Evolutionary conservation across 352 stramenopile species (phyloP).

Genomic region (Elongisporangium anandrum): DNA sequence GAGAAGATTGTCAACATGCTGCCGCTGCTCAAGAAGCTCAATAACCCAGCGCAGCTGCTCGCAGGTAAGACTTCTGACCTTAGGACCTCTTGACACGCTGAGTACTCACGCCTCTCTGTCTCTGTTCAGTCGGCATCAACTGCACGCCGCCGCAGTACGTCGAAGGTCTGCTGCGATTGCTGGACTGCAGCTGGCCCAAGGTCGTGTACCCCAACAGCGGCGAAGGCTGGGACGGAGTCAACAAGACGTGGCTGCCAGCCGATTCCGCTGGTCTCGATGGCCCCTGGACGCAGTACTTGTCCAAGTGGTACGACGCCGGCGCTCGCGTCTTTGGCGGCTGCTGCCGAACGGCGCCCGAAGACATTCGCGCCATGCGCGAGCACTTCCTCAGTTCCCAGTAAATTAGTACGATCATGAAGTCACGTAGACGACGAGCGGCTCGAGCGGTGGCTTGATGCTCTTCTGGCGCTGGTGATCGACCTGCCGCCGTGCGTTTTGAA

Average conservation of each 20-base stretch:
- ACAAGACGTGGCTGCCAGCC: slow-evolving; percentile 66
- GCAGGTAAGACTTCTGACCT: slow-evolving; percentile 12
- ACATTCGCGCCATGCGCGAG: slow-evolving; percentile 60
- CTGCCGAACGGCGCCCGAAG: slow-evolving; percentile 70
- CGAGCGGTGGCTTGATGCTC: too few species aligned
- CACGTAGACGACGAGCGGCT: slow-evolving; percentile 1
- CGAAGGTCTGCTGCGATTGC: slow-evolving; percentile 43
- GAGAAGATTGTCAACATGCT: slow-evolving; percentile 43
- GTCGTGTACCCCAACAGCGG: slow-evolving; percentile 85
- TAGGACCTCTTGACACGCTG: background rate
- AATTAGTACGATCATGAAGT: too few species aligned
- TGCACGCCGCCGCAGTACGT: slow-evolving; percentile 78
- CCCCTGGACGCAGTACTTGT: slow-evolving; percentile 51
- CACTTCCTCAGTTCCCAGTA: slow-evolving; percentile 23
- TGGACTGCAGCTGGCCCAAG: slow-evolving; percentile 47
- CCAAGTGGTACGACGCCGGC: slow-evolving; percentile 66
- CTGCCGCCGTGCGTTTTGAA: slow-evolving; percentile 19
- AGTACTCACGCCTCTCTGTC: background rate
- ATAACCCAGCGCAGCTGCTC: slow-evolving; percentile 52
- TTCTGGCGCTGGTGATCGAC: background rate
- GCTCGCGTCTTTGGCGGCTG: slow-evolving; percentile 79
- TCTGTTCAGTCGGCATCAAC: slow-evolving; percentile 65
- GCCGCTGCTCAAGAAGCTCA: slow-evolving; percentile 40
- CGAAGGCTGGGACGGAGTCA: slow-evolving; percentile 70
- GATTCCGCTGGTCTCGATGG: slow-evolving; percentile 24